Conservation (phyloP, 305 asterid genomes). For the Withania somnifera region DNA sequence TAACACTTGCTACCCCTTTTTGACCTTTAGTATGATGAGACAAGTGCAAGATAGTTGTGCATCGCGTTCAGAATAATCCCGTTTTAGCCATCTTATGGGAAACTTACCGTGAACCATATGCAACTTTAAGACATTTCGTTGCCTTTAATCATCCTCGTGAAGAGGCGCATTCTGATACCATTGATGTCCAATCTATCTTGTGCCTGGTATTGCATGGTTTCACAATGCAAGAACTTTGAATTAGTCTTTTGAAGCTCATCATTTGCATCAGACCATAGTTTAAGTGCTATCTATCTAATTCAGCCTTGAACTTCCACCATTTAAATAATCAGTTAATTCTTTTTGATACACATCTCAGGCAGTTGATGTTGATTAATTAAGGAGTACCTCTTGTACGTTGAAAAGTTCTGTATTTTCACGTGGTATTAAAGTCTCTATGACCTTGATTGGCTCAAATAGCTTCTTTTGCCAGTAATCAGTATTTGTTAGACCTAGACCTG, state of each 20-base stretch:
- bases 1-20: not conserved
- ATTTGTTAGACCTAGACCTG: not conserved
- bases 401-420: no score
- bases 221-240: no score
- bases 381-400: no score
- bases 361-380: not conserved
- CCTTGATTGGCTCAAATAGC: not conserved
- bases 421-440: no score
- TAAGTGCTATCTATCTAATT: not conserved
- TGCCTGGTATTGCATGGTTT: no score
- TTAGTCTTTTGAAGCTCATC: no score
- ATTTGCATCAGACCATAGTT: no score
- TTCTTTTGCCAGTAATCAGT: not conserved
- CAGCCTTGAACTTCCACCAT: not conserved
- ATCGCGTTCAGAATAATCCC: not conserved
- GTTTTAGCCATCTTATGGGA: not conserved
- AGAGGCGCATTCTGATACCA: no score
- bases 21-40: not conserved
- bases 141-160: no score
- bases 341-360: not conserved
- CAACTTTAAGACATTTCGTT: no score
- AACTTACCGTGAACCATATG: no score
- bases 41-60: not conserved
- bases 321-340: not conserved
- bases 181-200: no score